Conservation (phyloP, 75 land plant genomes). For the Cryptomeria japonica region DNA sequence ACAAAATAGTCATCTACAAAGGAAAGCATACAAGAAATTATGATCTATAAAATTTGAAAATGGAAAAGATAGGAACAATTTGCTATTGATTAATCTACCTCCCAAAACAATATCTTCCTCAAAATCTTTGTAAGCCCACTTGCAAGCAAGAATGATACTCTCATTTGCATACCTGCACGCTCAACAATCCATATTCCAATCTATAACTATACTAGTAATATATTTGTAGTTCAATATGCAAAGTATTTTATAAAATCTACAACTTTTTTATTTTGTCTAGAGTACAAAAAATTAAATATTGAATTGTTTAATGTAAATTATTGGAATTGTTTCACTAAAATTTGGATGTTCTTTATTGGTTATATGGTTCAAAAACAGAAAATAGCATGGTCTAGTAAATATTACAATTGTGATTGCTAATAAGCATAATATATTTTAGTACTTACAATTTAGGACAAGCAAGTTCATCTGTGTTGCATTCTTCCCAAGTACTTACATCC, state of each 20-base stretch:
- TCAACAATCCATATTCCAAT: neutral
- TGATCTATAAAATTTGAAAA: neutral
- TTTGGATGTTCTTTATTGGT: no score
- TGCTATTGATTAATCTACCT: conserved; percentile 28
- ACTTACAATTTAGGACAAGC: conserved; percentile 4
- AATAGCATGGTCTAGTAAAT: neutral
- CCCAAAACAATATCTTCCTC: conserved; percentile 38
- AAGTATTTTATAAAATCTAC: no score
- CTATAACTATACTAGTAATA: neutral
- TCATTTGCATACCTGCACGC: conserved; percentile 65
- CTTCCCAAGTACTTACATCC: conserved; percentile 1
- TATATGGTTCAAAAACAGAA: neutral
- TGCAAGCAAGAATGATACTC: conserved; percentile 50
- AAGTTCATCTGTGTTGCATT: neutral
- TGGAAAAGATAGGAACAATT: neutral
- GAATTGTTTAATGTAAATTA: no score
- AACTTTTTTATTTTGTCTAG: no score
- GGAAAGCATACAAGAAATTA: neutral
- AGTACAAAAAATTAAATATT: no score
- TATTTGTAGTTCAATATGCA: no score
- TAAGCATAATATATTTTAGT: neutral
- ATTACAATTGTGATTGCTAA: neutral
- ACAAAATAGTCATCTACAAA: conserved; percentile 61
- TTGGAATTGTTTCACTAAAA: no score
- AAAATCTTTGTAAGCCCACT: conserved; percentile 66